phyloP scores from a whole-genome alignment of 495 filamentous ascomycete species.

The Neurospora sp. region DNA sequence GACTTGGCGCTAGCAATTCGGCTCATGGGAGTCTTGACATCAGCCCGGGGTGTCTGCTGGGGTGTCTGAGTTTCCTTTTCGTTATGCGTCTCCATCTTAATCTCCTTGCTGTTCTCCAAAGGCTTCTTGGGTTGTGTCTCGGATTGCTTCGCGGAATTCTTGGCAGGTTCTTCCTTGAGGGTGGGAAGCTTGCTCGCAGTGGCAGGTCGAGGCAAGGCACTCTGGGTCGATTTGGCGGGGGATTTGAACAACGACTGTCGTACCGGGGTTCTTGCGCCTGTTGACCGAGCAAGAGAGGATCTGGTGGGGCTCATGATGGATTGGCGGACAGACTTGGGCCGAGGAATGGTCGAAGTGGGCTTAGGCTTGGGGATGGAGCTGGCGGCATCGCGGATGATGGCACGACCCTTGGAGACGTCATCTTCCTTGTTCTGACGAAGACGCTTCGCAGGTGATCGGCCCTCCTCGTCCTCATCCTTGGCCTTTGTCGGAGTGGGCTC shows the following conservation, averaged over 20 bases:
- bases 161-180: slow-evolving; percentile 2
- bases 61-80: slow-evolving; percentile 6
- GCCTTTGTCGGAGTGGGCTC: slow-evolving; percentile 24
- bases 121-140: not conserved
- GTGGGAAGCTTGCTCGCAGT: slow-evolving; percentile 25
- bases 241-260: slow-evolving; percentile 23
- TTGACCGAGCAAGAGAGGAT: slow-evolving; percentile 57
- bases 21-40: slow-evolving; percentile 27
- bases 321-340: slow-evolving; percentile 31
- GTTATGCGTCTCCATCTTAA: not conserved
- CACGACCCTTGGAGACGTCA: slow-evolving; percentile 47
- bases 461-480: slow-evolving; percentile 18
- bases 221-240: slow-evolving; percentile 23
- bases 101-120: slow-evolving; percentile 6
- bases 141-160: slow-evolving; percentile 2
- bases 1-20: slow-evolving; percentile 41
- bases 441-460: slow-evolving; percentile 48
- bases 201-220: slow-evolving; percentile 25
- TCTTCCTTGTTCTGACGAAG: slow-evolving; percentile 48
- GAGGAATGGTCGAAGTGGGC: slow-evolving; percentile 30
- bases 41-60: slow-evolving; percentile 8
- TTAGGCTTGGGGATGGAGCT: slow-evolving; percentile 33
- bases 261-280: slow-evolving; percentile 44
- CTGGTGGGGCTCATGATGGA: slow-evolving; percentile 71
- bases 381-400: slow-evolving; percentile 36